Conservation (phyloP, 106 monocot species). For the Iris macrosiphon region DNA sequence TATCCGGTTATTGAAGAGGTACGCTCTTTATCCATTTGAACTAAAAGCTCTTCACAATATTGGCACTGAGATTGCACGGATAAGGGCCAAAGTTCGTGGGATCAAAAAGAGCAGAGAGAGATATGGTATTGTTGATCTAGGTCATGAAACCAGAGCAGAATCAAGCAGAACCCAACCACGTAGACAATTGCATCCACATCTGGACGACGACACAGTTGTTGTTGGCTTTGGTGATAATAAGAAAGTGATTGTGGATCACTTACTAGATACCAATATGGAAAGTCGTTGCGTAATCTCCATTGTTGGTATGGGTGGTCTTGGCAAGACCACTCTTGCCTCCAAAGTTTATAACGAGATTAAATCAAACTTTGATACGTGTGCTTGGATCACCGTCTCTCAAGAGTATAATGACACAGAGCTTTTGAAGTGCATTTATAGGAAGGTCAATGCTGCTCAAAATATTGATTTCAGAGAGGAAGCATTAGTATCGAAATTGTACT, state of each 20-base stretch:
- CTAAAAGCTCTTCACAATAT: background rate
- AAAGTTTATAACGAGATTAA: conserved; percentile 6
- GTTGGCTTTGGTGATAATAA: background rate
- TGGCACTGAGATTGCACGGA: conserved; percentile 2
- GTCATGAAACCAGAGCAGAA: background rate
- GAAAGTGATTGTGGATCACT: background rate
- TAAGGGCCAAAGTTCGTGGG: background rate
- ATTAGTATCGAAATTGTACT: background rate
- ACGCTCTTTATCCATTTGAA: background rate
- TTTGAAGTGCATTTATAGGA: background rate
- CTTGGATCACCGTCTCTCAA: conserved; percentile 13
- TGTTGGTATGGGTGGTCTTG: conserved; percentile 7
- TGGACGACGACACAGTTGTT: background rate
- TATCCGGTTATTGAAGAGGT: background rate
- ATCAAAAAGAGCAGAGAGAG: background rate
- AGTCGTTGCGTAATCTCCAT: background rate
- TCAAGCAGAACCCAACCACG: background rate
- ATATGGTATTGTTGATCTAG: conserved; percentile 1
- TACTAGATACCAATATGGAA: background rate
- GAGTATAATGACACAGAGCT: conserved; percentile 1
- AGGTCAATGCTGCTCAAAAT: background rate
- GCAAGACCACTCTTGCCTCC: conserved; percentile 10
- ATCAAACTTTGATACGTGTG: background rate
- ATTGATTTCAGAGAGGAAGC: background rate
- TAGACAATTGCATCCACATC: background rate